These are phyloP conservation scores for Batkoa obscura DNA, from an alignment of 371 early-diverging fungal genomes.

Conservation along the genomic window DNA sequence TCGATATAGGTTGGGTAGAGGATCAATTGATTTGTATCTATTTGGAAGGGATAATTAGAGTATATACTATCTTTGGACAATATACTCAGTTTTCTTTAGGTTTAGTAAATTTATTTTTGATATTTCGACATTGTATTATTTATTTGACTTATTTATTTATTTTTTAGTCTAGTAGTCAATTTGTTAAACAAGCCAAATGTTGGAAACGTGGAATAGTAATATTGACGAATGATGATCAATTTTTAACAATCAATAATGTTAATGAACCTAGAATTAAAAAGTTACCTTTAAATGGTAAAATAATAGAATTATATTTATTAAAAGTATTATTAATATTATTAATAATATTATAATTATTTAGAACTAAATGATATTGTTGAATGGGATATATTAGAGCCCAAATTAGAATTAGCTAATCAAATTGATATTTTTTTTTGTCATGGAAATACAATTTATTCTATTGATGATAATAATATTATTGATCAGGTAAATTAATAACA, in stretches of 20 bases:
- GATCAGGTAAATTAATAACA: conserved; percentile 46
- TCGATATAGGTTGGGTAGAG: conserved; percentile 75
- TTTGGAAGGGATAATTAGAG: conserved; percentile 68
- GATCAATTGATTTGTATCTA: conserved; percentile 77
- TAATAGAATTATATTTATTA: no score
- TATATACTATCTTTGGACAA: conserved; percentile 65
- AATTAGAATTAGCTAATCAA: background rate
- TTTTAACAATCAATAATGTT: conserved; percentile 65
- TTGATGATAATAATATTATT: conserved; percentile 58
- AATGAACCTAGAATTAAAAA: conserved; percentile 62
- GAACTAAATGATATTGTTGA: conserved; percentile 41
- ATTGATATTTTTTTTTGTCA: conserved; percentile 70
- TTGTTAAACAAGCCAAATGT: conserved; percentile 64
- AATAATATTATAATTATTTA: background rate
- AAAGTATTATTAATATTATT: no score
- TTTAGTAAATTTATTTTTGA: conserved; percentile 16
- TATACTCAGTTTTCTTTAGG: conserved; percentile 68
- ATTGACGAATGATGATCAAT: conserved; percentile 54
- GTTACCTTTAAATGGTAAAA: conserved; percentile 13
- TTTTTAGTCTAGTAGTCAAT: conserved; percentile 48
- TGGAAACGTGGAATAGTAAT: conserved; percentile 82
- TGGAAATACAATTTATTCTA: conserved; percentile 50
- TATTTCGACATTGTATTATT: background rate
- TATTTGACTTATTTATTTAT: conserved; percentile 13
- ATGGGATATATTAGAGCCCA: background rate